Evolutionary conservation across 768 basidiomycete species (phyloP).

Genomic region (Mycena vulgaris): DNA sequence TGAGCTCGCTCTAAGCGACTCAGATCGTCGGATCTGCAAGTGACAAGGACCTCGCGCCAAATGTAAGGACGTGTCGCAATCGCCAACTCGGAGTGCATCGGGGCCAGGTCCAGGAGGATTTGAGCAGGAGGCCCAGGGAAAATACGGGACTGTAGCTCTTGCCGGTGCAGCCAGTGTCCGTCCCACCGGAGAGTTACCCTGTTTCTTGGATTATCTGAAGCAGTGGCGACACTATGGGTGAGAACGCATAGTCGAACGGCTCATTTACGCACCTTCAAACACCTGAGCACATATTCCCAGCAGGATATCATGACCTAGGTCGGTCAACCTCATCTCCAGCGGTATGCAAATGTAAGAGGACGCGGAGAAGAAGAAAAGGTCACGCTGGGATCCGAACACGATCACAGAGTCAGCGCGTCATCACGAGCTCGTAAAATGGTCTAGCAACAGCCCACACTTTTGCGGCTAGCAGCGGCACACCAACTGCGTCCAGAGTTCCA

Average conservation of each 20-base stretch:
- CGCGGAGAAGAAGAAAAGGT: no score
- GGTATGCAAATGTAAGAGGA: no score
- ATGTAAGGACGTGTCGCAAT: slow-evolving; percentile 25
- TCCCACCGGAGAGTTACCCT: not conserved
- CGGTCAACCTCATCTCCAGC: slow-evolving; percentile 2
- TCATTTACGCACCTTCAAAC: not conserved
- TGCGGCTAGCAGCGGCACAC: no score
- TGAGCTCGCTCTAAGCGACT: slow-evolving; percentile 12
- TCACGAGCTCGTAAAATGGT: no score
- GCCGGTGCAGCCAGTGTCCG: not conserved
- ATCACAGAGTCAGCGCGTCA: no score
- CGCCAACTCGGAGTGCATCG: slow-evolving; percentile 18
- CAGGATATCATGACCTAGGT: slow-evolving; percentile 9
- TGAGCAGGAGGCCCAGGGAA: slow-evolving; percentile 20
- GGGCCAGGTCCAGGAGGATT: slow-evolving; percentile 17
- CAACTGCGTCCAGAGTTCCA: no score
- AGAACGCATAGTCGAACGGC: no score
- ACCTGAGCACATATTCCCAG: slow-evolving; percentile 9
- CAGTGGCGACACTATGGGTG: no score
- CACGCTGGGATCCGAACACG: no score
- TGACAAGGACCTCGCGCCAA: slow-evolving; percentile 19
- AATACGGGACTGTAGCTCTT: not conserved
- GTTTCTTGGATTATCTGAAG: slow-evolving; percentile 4
- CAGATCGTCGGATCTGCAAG: slow-evolving; percentile 4
- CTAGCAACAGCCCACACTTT: no score